Evolutionary conservation across 768 basidiomycete species (phyloP).

Genomic region (Pulveroboletus frians): DNA sequence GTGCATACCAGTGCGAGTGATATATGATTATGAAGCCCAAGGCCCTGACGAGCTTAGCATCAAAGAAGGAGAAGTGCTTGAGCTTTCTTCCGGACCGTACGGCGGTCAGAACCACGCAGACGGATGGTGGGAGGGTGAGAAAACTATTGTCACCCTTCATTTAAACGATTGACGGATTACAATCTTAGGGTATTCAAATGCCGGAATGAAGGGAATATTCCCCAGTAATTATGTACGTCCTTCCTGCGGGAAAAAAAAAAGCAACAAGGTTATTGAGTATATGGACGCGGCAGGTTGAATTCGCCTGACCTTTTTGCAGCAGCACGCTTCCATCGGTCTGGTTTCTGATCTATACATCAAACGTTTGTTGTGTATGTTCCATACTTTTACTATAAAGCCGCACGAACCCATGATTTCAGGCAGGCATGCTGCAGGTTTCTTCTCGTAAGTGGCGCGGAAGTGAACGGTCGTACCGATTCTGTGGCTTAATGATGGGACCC

Average conservation of each 20-base stretch:
- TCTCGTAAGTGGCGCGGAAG: conserved; percentile 32
- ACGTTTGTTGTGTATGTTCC: conserved; percentile 24
- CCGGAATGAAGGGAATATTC: conserved; percentile 72
- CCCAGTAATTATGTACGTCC: conserved; percentile 81
- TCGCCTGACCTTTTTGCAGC: conserved; percentile 28
- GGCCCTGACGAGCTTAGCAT: conserved; percentile 68
- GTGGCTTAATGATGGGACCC: conserved; percentile 14
- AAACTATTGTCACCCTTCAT: conserved; percentile 7
- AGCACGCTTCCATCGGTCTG: conserved; percentile 5
- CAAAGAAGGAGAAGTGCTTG: conserved; percentile 54
- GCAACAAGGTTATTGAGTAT: conserved; percentile 21
- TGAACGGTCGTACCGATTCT: conserved; percentile 19
- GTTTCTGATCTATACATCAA: conserved; percentile 9
- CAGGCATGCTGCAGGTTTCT: conserved; percentile 19
- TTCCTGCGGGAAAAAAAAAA: conserved; percentile 8
- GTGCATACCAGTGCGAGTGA: conserved; percentile 56
- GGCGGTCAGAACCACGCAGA: conserved; percentile 67
- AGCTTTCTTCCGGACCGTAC: conserved; percentile 55
- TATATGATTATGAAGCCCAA: conserved; percentile 74
- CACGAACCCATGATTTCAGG: conserved; percentile 11
- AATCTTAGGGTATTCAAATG: conserved; percentile 50
- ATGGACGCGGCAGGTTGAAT: conserved; percentile 42
- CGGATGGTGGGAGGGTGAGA: conserved; percentile 84
- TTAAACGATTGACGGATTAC: conserved; percentile 22
- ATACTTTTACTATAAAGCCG: conserved; percentile 13